These are phyloP conservation scores for Celoporthe dispersa DNA, from an alignment of 2,329 filamentous ascomycete species.

Conservation along the genomic window DNA sequence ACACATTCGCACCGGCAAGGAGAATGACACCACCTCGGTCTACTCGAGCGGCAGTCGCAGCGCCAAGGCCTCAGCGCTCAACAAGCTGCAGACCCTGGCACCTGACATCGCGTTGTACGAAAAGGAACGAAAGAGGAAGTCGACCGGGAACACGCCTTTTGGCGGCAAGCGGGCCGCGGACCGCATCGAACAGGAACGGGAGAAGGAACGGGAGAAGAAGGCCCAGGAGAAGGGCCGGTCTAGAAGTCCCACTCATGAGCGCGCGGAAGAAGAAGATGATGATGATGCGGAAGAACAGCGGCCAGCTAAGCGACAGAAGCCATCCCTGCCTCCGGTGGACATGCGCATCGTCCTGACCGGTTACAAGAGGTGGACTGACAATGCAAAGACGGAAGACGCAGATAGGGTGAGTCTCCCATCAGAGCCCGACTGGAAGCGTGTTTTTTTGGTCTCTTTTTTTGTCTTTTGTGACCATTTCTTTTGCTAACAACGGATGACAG, in stretches of 20 bases:
- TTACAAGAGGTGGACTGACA: conserved; percentile 79
- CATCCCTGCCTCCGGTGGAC: conserved; percentile 65
- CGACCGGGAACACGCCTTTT: conserved; percentile 57
- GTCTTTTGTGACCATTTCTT: not conserved
- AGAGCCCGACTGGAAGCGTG: conserved; percentile 28
- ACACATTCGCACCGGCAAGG: conserved; percentile 67
- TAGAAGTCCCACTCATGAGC: conserved; percentile 43
- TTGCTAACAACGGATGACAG: conserved; percentile 49
- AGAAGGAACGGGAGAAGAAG: conserved; percentile 36
- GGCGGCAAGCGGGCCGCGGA: conserved; percentile 67
- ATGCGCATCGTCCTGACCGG: conserved; percentile 83
- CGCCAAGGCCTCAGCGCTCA: conserved; percentile 84
- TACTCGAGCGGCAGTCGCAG: conserved; percentile 75
- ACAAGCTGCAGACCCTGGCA: conserved; percentile 75
- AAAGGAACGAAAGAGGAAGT: conserved; percentile 82
- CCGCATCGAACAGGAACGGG: conserved; percentile 55
- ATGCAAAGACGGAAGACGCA: conserved; percentile 73
- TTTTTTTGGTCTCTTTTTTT: not conserved
- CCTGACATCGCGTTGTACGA: conserved; percentile 89
- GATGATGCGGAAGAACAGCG: conserved; percentile 52
- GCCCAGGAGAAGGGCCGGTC: conserved; percentile 39
- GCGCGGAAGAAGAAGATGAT: conserved; percentile 41
- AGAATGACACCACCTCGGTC: conserved; percentile 79
- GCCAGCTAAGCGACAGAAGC: conserved; percentile 66
- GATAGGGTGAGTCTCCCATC: conserved; percentile 68